Evolutionary conservation across 1,284 basidiomycete species (phyloP), one percentile per base, ranked within the genome.

Genomic region (Calocybe gambosa): DNA sequence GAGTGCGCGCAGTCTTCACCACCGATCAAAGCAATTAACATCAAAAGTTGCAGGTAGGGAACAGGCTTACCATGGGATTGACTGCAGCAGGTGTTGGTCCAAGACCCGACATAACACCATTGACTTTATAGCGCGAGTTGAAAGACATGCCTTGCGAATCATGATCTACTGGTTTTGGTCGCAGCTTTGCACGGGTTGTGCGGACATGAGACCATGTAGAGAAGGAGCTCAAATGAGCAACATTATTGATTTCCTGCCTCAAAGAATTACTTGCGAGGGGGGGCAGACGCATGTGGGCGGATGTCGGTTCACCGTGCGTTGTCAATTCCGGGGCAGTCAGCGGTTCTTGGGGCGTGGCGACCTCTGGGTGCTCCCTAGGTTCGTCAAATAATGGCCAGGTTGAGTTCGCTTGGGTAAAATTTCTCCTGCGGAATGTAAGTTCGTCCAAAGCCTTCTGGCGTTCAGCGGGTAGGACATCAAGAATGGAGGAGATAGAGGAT

Each of bases 401-500:
- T 10, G 39, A 16, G 1, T 20, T 37, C 21, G 39, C 15, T 3
- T 26, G 16, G 5, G 41, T 12, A 25, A 15, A 23, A 25, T 44
- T 36, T 45, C 33, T 47, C 38, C 48, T 41, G 9, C 35, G 38
- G 43, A 62, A 46, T 29, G 47, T 47, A 69, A 60, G 37, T 62
- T 43, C 62, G 16, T 71, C 62, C n/a, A 72, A 57, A 20, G 68
- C 69, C 35, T 55, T 58, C 52, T 69, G 67, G 23, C 75, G 67
- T 39, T 70, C 69, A 1, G 58, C 54, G 43, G 69, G 58, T 12
- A 78, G 58, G 25, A 57, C 56, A 35, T 73, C 70, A 18, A 62
- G 61, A 34, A 78, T 63, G 1, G 74, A 74, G 15, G 76, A 78
- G 28, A 81, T 68, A 23, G 69, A 63, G 16, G 78, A 80, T 3